Evolutionary conservation across 495 filamentous ascomycete genomes (phyloP), one percentile per base, ranked within the genome.

Genomic region (Penicillium angulare): DNA sequence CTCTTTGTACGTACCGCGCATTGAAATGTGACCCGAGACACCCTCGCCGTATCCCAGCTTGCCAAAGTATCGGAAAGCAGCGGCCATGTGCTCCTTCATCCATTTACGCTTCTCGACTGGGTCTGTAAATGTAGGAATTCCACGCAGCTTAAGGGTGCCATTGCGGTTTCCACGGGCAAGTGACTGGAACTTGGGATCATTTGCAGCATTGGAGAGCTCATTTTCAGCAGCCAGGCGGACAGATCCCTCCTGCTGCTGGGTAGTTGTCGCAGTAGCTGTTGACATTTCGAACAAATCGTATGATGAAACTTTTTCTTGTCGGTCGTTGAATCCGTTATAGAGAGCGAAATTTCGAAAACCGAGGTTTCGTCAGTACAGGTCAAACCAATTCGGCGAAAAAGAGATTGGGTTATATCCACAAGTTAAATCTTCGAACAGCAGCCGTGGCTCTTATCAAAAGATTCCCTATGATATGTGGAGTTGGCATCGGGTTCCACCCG

Each of bases 1-100:
- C 22, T 17, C 10, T 16, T 47, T 27, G 5, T 15, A 40, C 52
- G 15, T 57, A 73, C 71, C 73, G 51, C 74, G 60, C 61, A 81
- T 74, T 22, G 67, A 80, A 49, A 81, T 82, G 59, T 87, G 84
- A 2, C 84, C 81, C 9, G 84, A 84, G 36, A 87, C 78, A 3
- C 86, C 86, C 55, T 88, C 86, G 44, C 83, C 84, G 56, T 86
- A 88, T 5, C 85, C 85, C 26, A 80, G 69, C 51, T 83, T 83
- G 12, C 83, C 85, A 55, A 88, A 89, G 61, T 84, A 78, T 3
- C 84, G 79, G 57, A 85, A 89, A n/a, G 84, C 86, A 47, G 83
- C 84, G 0, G 85, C 85, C 62, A 88, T 81, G 47, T 85, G 83
- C 59, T 87, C 82, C 53, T 86, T 89, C 53, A 86, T 77, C 73